Conservation (phyloP, 768 basidiomycete species). For the Udeniomyces megalosporus region DNA sequence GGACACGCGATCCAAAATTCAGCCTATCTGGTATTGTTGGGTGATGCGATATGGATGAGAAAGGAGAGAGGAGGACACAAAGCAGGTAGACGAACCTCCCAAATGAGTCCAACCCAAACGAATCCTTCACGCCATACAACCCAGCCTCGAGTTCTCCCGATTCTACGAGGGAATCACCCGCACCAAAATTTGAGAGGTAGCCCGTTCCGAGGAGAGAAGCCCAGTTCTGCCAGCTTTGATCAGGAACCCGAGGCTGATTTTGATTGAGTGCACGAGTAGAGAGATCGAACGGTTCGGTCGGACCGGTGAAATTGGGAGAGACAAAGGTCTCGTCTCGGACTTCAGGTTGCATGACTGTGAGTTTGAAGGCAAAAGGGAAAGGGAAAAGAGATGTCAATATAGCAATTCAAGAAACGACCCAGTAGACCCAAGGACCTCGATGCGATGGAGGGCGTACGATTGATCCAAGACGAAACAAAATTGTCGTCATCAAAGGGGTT, state of each 20-base stretch:
- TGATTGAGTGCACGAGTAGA: neutral
- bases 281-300: neutral
- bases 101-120: too few species aligned
- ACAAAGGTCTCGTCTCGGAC: neutral
- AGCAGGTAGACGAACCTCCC: too few species aligned
- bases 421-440: too few species aligned
- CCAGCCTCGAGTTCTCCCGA: neutral
- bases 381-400: neutral
- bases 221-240: neutral
- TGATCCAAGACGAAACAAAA: constrained; percentile 1
- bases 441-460: neutral
- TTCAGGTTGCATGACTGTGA: neutral
- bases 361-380: neutral
- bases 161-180: neutral
- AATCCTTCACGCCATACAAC: neutral
- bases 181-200: neutral
- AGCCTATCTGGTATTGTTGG: too few species aligned
- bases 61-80: too few species aligned
- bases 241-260: neutral
- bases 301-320: neutral
- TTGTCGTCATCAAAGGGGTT: constrained; percentile 4
- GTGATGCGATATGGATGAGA: too few species aligned
- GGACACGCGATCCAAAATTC: too few species aligned
- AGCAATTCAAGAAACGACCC: neutral
- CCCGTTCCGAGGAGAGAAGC: neutral